Evolutionary conservation across 257 asterid genomes (phyloP), one percentile per base, ranked within the genome.

Genomic region (Datura wrightii): DNA sequence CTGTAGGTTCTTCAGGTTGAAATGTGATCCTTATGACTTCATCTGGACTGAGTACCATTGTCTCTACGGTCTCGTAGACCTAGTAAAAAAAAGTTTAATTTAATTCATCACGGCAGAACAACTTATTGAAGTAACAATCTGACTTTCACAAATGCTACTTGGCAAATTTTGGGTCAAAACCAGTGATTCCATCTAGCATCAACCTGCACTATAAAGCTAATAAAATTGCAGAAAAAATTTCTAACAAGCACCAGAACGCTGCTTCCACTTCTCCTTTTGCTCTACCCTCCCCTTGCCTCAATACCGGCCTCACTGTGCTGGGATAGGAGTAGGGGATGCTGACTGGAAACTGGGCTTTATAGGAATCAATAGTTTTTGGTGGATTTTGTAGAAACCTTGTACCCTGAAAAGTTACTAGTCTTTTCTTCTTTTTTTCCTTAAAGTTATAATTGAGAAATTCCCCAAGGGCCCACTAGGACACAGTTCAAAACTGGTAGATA

Each of bases 51-150:
- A 88, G 83, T 82, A 94, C 88, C 94, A 97, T 97, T 31, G 91
- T 89, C 92, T 97, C 98, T 46, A 97, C 92, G 34, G 98, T 90
- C 89, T 95, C 98, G 60, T 97, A 97, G 46, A 97, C 99, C 98
- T 96, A 85, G 69, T 79, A 0, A 39, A 76, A 79, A 84, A n/a
- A 48, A 54, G 11, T 36, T 71, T 15, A 1, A 50, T 2, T 18
- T 46, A 65, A 13, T 50, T 46, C n/a, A 65, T 52, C 50, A 65
- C 10, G 3, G 65, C 76, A 1, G n/a, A 80, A 39, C 46, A 82
- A 63, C 85, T 31, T 74, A 41, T 42, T 44, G 34, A 24, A 14
- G 44, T 8, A 81, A 46, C 36, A n/a, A 72, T 72, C 10, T 10
- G 59, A 3, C 80, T 46, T 72, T 72, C 14, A 69, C 52, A 69